Conservation (phyloP, 768 basidiomycete genomes). For the Favolaschia claudopus region DNA sequence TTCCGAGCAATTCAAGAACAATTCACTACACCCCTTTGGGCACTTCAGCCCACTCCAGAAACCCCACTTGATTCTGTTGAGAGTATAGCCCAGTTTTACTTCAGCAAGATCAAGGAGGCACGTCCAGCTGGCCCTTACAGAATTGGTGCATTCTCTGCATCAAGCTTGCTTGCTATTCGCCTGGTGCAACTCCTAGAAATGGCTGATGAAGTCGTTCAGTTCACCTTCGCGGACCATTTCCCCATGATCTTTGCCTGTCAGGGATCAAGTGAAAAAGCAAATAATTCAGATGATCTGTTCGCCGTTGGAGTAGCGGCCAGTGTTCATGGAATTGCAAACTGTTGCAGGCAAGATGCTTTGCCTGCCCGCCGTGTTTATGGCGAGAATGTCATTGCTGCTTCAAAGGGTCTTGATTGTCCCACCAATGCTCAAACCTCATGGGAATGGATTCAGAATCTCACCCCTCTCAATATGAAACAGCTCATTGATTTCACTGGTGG, state of each 20-base stretch:
- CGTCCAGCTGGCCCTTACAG: constrained; percentile 31
- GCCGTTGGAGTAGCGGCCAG: not conserved
- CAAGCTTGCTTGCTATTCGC: not conserved
- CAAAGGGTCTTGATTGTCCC: constrained; percentile 9
- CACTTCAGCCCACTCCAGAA: constrained; percentile 27
- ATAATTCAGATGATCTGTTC: constrained; percentile 6
- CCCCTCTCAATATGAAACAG: constrained; percentile 9
- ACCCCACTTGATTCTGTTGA: constrained; percentile 23
- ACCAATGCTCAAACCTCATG: constrained; percentile 10
- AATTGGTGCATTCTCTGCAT: constrained; percentile 14
- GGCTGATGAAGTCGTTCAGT: constrained; percentile 5
- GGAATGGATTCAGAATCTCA: constrained; percentile 17
- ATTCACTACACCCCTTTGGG: constrained; percentile 21
- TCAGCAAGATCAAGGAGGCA: constrained; percentile 23
- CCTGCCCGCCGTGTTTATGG: constrained; percentile 12
- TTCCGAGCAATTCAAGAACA: constrained; percentile 18
- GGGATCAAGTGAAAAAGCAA: constrained; percentile 1
- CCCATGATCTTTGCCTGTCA: constrained; percentile 5
- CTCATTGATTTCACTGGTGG: constrained; percentile 11
- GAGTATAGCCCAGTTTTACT: constrained; percentile 25
- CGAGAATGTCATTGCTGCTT: constrained; percentile 12
- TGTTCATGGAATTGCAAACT: constrained; percentile 11
- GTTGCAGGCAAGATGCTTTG: constrained; percentile 8
- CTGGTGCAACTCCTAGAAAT: not conserved
- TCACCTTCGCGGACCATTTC: constrained; percentile 9